These are phyloP conservation scores for Apiotrichum gamsii DNA, from an alignment of 1,284 basidiomycete genomes.

Conservation along the genomic window DNA sequence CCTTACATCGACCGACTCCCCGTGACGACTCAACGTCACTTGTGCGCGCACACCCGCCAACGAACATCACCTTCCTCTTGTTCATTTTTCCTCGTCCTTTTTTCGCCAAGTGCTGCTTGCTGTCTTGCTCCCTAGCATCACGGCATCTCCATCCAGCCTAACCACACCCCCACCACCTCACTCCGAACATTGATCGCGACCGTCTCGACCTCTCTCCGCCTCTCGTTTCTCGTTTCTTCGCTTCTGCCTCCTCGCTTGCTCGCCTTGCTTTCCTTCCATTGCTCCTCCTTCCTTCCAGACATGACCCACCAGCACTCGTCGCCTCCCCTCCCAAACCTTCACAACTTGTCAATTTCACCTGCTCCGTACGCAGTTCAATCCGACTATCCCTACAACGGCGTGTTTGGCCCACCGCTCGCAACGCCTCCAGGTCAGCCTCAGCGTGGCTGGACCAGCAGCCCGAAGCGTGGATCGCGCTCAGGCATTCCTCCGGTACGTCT, in stretches of 20 bases:
- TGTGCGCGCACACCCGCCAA: no score
- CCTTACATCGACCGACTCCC: no score
- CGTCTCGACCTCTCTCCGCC: background rate
- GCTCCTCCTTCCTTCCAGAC: no score
- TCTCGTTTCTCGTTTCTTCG: background rate
- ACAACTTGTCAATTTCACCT: constrained; percentile 35
- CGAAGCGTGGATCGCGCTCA: constrained; percentile 32
- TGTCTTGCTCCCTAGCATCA: no score
- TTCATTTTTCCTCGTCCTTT: background rate
- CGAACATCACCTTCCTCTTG: no score
- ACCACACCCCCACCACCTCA: background rate
- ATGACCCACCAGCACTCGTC: constrained; percentile 26
- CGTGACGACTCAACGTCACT: no score
- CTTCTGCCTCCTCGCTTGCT: background rate
- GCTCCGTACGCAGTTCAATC: constrained; percentile 21
- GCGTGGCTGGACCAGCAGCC: constrained; percentile 24
- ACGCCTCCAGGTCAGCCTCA: constrained; percentile 20
- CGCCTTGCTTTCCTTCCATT: constrained; percentile 6
- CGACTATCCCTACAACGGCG: constrained; percentile 42
- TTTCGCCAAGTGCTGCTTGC: no score
- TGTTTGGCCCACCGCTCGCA: constrained; percentile 38
- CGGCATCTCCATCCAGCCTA: background rate
- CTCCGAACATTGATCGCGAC: background rate
- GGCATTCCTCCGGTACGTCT: constrained; percentile 38
- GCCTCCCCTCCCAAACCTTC: constrained; percentile 39